Percentiles rank a stretch among this genome's conserved stretches.
Evolutionary conservation across 2,329 filamentous ascomycete species (phyloP).

Genomic region (Trichoderma breve): DNA sequence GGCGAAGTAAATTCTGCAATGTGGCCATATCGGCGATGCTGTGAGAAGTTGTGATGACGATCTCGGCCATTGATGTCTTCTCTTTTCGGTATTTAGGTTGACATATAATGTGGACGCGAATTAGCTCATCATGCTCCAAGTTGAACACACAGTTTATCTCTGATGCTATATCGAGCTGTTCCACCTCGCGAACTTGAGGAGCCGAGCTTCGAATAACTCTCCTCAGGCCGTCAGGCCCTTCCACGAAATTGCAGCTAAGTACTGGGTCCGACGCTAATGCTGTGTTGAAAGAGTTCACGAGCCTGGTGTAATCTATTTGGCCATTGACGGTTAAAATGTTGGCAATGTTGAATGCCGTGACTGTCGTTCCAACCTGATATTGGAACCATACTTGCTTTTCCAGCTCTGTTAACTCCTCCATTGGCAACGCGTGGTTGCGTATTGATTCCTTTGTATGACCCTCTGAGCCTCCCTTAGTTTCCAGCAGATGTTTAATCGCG

Average conservation of each 20-base stretch:
- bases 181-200: not conserved
- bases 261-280: not conserved
- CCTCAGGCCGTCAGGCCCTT: not conserved
- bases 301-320: not conserved
- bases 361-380: conserved; percentile 13
- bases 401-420: not conserved
- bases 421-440: not conserved
- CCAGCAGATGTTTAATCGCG: not conserved
- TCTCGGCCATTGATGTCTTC: not conserved
- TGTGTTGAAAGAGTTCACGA: not conserved
- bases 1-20: conserved; percentile 14
- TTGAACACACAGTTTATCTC: not conserved
- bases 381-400: conserved; percentile 18
- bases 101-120: not conserved
- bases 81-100: not conserved
- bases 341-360: conserved; percentile 16
- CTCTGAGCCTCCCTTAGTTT: not conserved
- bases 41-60: conserved; percentile 14
- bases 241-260: not conserved
- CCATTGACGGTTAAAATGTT: not conserved
- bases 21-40: conserved; percentile 16
- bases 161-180: not conserved
- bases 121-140: not conserved
- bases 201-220: not conserved
- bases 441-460: not conserved